phyloP scores from a whole-genome alignment of 2,329 filamentous ascomycete species.

The Alternaria solani region DNA sequence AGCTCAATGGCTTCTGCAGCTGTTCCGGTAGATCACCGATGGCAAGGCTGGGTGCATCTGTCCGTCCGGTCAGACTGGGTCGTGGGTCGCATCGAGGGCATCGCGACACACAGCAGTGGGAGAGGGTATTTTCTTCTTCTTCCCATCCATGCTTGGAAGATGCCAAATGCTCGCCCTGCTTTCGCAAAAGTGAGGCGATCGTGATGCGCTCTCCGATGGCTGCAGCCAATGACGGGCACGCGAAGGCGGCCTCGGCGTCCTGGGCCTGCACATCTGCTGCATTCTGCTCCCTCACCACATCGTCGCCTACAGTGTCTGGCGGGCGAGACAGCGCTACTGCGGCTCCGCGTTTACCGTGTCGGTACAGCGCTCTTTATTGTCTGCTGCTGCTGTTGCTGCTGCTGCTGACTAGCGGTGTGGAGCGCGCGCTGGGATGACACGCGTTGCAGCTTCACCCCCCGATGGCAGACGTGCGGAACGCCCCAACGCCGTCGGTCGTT shows the following conservation, averaged over 20 bases:
- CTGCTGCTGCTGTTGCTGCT: constrained; percentile 14
- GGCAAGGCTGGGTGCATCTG: background rate
- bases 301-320: constrained; percentile 30
- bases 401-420: constrained; percentile 41
- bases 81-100: constrained; percentile 13
- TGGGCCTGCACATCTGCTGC: constrained; percentile 26
- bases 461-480: constrained; percentile 23
- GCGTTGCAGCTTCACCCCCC: constrained; percentile 39
- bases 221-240: constrained; percentile 35
- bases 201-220: constrained; percentile 32
- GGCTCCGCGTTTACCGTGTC: constrained; percentile 24
- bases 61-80: constrained; percentile 15
- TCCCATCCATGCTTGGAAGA: constrained; percentile 11
- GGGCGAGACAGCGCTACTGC: constrained; percentile 33
- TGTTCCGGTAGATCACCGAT: background rate
- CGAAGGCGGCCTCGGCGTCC: constrained; percentile 24
- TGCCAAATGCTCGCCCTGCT: constrained; percentile 39
- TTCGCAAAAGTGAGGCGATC: constrained; percentile 44
- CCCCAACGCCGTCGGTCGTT: constrained; percentile 31
- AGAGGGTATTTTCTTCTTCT: constrained; percentile 3
- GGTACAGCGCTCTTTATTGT: constrained; percentile 13
- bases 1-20: background rate
- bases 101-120: constrained; percentile 9
- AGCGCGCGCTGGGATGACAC: constrained; percentile 31
- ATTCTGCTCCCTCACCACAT: constrained; percentile 26